phyloP scores from a whole-genome alignment of 139 green algal genomes.

The Pseudopediastrum boryanum region DNA sequence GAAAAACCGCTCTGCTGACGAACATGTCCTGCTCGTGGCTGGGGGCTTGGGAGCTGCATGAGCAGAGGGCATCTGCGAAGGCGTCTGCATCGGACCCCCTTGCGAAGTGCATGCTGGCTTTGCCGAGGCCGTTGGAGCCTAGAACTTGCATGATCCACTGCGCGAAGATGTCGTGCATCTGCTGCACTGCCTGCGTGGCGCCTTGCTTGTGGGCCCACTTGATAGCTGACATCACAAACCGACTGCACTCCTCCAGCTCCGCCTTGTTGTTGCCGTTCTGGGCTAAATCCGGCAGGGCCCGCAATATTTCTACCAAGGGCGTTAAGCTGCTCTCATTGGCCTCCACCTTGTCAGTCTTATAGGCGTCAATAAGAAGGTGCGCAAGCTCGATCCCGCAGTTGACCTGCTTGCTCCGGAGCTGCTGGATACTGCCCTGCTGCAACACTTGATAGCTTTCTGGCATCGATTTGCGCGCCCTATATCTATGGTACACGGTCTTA shows the following conservation, averaged over 20 bases:
- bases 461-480: constrained; percentile 46
- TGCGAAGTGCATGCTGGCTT: constrained; percentile 39
- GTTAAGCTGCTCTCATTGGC: background rate
- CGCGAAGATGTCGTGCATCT: constrained; percentile 45
- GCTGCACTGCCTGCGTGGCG: background rate
- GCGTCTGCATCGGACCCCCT: constrained; percentile 30
- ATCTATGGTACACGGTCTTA: constrained; percentile 71
- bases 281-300: background rate
- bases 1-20: constrained; percentile 42
- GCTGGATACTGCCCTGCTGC: constrained; percentile 56
- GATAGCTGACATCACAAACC: constrained; percentile 41
- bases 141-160: constrained; percentile 26
- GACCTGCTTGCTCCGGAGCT: constrained; percentile 59
- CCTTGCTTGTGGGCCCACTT: constrained; percentile 60
- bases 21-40: constrained; percentile 45
- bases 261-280: constrained; percentile 26
- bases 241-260: constrained; percentile 24
- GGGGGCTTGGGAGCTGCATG: constrained; percentile 8
- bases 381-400: constrained; percentile 68
- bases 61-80: constrained; percentile 29
- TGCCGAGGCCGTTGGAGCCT: constrained; percentile 37
- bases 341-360: background rate
- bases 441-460: constrained; percentile 57
- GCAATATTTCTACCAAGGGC: background rate
- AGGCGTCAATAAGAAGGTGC: constrained; percentile 56